Evolutionary conservation across 768 basidiomycete genomes (phyloP), one percentile per base, ranked within the genome.

Genomic region (Auricularia cornea): DNA sequence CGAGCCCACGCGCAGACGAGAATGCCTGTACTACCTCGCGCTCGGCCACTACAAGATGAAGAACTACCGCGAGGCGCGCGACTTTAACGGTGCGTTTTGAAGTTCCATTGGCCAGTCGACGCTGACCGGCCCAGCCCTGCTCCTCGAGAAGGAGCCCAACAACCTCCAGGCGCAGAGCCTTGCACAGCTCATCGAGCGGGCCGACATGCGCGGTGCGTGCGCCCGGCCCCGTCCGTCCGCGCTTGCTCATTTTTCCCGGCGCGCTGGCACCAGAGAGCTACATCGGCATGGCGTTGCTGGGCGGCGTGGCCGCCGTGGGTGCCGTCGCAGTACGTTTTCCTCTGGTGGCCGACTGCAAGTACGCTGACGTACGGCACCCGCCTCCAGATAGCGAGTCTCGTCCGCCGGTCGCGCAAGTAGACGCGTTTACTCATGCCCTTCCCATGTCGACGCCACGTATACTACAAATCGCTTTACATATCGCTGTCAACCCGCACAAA

Each of bases 1-100:
- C 18, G 94, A 97, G 65, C 89, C 95, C 3, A 74, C 85, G 26
- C 83, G 96, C 67, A 83, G 97, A 65, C 80, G 96, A 76, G 97
- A 98, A 76, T 98, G 96, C 69, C 77, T 98, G 38, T 99, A 98
- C 72, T 99, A 98, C 77, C 86, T 99, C 29, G 93, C 94, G 3
- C 80, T 98, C 16, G 97, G 97, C 0, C 87, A 98, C 74, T 98
- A 93, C 77, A 98, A 98, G 81, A 89, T 98, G 84, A 87, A 88
- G 12, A 94, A 98, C 72, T 98, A 89, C 72, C 89, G 90, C 23
- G 92, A 98, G 70, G 93, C 95, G 2, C 88, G 83, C 75, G 87
- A 83, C 65, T 99, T 97, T 74, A 98, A 98, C 73, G 87, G 96
- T 97, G 59, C 65, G 89, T 72, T 61, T 38, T 48, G 16, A 33